These are phyloP conservation scores for Glonium stellatum DNA, from an alignment of 495 filamentous ascomycete genomes.

Conservation along the genomic window DNA sequence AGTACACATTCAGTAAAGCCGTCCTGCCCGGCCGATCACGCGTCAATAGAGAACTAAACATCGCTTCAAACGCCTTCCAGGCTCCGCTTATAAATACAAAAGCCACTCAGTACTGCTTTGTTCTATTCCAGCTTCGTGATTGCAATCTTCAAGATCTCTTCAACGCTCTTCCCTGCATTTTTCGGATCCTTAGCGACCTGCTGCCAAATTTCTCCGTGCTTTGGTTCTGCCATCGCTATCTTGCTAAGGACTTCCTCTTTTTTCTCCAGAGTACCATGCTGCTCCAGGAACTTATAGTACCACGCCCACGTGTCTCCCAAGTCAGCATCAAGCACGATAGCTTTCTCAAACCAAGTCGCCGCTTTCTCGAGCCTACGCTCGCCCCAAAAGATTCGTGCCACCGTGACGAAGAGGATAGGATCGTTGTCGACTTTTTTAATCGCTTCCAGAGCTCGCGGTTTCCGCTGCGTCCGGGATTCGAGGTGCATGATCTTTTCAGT, in stretches of 20 bases:
- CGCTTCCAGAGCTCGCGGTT: slow-evolving; percentile 81
- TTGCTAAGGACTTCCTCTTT: slow-evolving; percentile 68
- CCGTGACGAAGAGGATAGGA: slow-evolving; percentile 70
- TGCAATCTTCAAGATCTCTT: slow-evolving; percentile 59
- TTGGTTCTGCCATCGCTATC: slow-evolving; percentile 69
- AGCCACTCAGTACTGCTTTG: too few species aligned
- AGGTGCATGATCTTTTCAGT: slow-evolving; percentile 90
- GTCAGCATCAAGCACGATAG: slow-evolving; percentile 76
- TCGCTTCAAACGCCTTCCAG: too few species aligned
- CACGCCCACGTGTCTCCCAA: slow-evolving; percentile 93
- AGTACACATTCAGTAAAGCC: too few species aligned
- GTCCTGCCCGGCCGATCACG: background rate
- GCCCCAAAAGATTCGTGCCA: slow-evolving; percentile 69
- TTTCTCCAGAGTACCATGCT: slow-evolving; percentile 94
- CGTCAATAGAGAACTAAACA: too few species aligned
- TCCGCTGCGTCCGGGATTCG: slow-evolving; percentile 82
- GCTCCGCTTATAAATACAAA: too few species aligned
- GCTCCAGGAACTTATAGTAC: slow-evolving; percentile 87
- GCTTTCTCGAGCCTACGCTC: slow-evolving; percentile 84
- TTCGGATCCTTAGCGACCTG: slow-evolving; percentile 73
- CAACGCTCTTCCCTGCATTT: slow-evolving; percentile 62
- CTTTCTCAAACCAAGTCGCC: slow-evolving; percentile 93
- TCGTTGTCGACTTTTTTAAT: slow-evolving; percentile 96
- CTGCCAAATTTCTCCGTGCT: slow-evolving; percentile 92
- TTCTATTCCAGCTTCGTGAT: slow-evolving; percentile 16